These are phyloP conservation scores for Pisolithus albus DNA, from an alignment of 768 basidiomycete species.

Conservation along the genomic window DNA sequence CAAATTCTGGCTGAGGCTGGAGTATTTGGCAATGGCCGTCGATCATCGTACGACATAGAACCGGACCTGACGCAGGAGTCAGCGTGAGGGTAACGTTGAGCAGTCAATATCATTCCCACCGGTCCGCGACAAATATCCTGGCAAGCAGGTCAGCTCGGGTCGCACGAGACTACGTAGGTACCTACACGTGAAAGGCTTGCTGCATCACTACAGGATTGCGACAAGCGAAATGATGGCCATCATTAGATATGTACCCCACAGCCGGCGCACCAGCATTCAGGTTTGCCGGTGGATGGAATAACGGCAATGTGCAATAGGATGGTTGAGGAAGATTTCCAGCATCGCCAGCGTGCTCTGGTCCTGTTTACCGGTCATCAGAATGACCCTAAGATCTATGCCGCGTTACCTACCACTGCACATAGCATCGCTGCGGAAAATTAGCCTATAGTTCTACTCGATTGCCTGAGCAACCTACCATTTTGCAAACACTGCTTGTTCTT, in stretches of 20 bases:
- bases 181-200: constrained; percentile 51
- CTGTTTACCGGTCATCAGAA: constrained; percentile 20
- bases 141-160: constrained; percentile 2
- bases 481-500: constrained; percentile 46
- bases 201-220: constrained; percentile 41
- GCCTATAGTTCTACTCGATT: neutral
- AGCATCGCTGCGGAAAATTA: constrained; percentile 28
- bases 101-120: constrained; percentile 19
- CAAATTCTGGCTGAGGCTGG: constrained; percentile 30
- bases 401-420: constrained; percentile 37
- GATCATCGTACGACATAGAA: constrained; percentile 37
- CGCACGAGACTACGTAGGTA: constrained; percentile 2
- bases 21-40: constrained; percentile 33
- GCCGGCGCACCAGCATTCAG: constrained; percentile 27
- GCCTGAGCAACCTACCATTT: constrained; percentile 40
- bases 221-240: constrained; percentile 47
- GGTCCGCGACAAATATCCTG: constrained; percentile 50
- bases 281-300: constrained; percentile 37
- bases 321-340: constrained; percentile 32
- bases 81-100: constrained; percentile 35
- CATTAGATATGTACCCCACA: constrained; percentile 45
- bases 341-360: constrained; percentile 38
- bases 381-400: neutral
- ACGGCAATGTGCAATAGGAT: constrained; percentile 44
- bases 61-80: constrained; percentile 31